Evolutionary conservation across 805 yeast species (phyloP).

Genomic region (Starmerella cellae): DNA sequence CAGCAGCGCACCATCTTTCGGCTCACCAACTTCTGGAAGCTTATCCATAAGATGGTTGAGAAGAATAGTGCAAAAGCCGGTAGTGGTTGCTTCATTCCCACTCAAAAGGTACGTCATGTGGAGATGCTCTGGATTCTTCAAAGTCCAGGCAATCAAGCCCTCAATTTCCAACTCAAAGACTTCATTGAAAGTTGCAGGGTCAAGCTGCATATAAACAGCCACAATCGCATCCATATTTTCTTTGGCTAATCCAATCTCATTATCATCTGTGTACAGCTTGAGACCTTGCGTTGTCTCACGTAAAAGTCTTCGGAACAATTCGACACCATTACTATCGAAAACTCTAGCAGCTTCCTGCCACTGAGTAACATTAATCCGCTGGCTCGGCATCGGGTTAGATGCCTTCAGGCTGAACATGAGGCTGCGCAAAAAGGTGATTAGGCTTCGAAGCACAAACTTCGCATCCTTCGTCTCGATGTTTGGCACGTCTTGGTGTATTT

Average conservation of each 20-base stretch:
- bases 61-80: constrained; percentile 76
- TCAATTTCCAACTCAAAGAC: constrained; percentile 71
- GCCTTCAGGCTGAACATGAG: constrained; percentile 78
- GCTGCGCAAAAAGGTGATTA: constrained; percentile 81
- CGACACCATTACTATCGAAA: constrained; percentile 71
- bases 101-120: constrained; percentile 89
- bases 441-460: constrained; percentile 69
- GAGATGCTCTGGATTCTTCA: constrained; percentile 69
- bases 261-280: constrained; percentile 39
- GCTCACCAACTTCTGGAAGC: constrained; percentile 62
- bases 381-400: constrained; percentile 70
- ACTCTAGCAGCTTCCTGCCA: constrained; percentile 84
- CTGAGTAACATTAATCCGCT: constrained; percentile 32
- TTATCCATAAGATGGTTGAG: constrained; percentile 64
- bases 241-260: constrained; percentile 28
- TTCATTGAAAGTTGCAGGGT: constrained; percentile 91
- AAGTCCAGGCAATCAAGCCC: constrained; percentile 61
- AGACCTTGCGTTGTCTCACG: constrained; percentile 76
- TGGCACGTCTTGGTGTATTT: constrained; percentile 37
- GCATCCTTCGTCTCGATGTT: constrained; percentile 76
- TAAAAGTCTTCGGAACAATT: constrained; percentile 61
- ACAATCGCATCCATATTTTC: constrained; percentile 94
- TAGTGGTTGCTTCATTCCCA: constrained; percentile 88
- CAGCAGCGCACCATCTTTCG: constrained; percentile 57
- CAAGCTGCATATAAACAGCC: constrained; percentile 82